Percentiles rank a stretch among this genome's conserved stretches.
Evolutionary conservation across 2,329 filamentous ascomycete genomes (phyloP).

Genomic region (Juglanconis sp.): DNA sequence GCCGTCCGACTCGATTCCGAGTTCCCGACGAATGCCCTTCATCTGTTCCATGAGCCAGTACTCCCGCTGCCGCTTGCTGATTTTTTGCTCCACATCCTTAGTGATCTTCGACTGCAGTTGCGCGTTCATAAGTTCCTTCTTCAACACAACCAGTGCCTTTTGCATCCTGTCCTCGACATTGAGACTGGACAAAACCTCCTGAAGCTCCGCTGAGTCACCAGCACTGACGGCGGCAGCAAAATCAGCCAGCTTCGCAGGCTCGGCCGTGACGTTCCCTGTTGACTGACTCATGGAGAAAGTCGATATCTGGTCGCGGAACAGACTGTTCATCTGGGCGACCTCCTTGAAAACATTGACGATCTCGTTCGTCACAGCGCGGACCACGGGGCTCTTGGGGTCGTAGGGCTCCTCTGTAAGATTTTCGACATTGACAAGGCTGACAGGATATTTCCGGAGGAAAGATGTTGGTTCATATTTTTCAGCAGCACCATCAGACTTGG

Average conservation of each 20-base stretch:
- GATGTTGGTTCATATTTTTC: constrained; percentile 80
- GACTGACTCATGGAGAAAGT: constrained; percentile 96
- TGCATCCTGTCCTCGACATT: constrained; percentile 90
- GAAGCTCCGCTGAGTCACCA: constrained; percentile 85
- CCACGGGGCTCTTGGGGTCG: constrained; percentile 84
- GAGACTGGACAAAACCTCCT: constrained; percentile 83
- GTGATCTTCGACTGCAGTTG: constrained; percentile 95
- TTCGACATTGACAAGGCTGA: constrained; percentile 93
- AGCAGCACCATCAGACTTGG: constrained; percentile 47
- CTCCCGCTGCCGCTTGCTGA: constrained; percentile 93
- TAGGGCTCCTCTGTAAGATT: constrained; percentile 86
- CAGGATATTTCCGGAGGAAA: constrained; percentile 85
- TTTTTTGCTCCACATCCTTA: constrained; percentile 96
- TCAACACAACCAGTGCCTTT: constrained; percentile 86
- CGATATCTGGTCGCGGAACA: constrained; percentile 96
- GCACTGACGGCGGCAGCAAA: constrained; percentile 97
- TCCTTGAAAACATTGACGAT: constrained; percentile 99
- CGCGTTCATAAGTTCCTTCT: constrained; percentile 98
- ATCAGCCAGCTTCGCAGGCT: constrained; percentile 91
- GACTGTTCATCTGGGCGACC: constrained; percentile 85
- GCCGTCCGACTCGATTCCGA: constrained; percentile 94
- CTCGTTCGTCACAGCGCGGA: constrained; percentile 90
- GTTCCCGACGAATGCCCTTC: constrained; percentile 94
- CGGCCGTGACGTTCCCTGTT: constrained; percentile 89
- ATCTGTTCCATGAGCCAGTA: constrained; percentile 99